These are phyloP conservation scores for Wickerhamiella siamensis DNA, from an alignment of 805 yeast genomes.

Conservation along the genomic window DNA sequence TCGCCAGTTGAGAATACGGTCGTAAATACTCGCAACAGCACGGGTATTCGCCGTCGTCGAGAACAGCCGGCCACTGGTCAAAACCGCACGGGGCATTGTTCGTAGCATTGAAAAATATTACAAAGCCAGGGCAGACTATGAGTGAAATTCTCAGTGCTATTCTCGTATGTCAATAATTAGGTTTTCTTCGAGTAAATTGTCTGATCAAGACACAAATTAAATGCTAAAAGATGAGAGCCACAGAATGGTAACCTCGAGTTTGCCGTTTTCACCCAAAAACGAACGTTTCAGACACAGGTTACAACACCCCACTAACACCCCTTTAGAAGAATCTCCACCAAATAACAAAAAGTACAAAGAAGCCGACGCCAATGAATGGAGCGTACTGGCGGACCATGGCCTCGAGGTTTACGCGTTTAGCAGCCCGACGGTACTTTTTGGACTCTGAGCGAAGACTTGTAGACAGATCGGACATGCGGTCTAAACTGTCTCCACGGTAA, in stretches of 20 bases:
- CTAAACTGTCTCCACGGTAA: conserved; percentile 89
- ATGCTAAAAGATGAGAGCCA: too few relatives aligned
- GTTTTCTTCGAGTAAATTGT: too few relatives aligned
- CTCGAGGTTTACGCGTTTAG: conserved; percentile 81
- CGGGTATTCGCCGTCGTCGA: conserved; percentile 5
- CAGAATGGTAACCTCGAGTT: too few relatives aligned
- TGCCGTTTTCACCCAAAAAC: too few relatives aligned
- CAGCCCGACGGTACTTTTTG: conserved; percentile 75
- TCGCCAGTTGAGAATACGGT: conserved; percentile 12
- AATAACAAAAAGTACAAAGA: conserved; percentile 55
- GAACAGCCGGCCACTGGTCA: neutral
- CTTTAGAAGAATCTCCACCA: conserved; percentile 58
- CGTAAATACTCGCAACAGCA: conserved; percentile 11
- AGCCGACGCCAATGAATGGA: conserved; percentile 62
- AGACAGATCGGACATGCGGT: conserved; percentile 75
- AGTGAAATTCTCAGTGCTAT: neutral
- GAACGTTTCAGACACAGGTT: too few relatives aligned
- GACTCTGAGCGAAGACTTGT: conserved; percentile 67
- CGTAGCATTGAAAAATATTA: neutral
- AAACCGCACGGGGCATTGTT: neutral
- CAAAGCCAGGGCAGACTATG: too few relatives aligned
- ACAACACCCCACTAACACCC: too few relatives aligned
- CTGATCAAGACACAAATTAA: too few relatives aligned
- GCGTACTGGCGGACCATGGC: conserved; percentile 79
- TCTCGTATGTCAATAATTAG: too few relatives aligned